These are phyloP conservation scores for Maudiozyma turicensis DNA, from an alignment of 805 yeast genomes.

Conservation along the genomic window DNA sequence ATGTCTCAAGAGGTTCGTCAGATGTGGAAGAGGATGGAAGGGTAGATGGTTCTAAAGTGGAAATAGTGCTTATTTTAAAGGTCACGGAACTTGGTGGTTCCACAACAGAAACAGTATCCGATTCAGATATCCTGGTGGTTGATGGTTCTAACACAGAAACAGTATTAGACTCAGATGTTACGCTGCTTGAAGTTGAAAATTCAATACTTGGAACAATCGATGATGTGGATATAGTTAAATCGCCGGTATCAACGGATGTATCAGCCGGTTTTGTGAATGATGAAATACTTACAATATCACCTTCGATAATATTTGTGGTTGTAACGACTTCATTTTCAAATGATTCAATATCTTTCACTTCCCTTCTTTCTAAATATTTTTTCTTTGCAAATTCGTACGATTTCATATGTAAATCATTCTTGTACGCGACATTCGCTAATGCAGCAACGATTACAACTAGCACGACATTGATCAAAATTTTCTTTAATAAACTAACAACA, in stretches of 20 bases:
- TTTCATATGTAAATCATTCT: conserved; percentile 19
- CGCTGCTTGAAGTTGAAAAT: too few species aligned
- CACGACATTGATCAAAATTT: conserved; percentile 18
- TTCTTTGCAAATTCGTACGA: conserved; percentile 10
- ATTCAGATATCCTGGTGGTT: too few species aligned
- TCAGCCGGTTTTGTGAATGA: background rate
- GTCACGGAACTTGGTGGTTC: background rate
- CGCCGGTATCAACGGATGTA: background rate
- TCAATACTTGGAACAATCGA: too few species aligned
- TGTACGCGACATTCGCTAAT: conserved; percentile 16
- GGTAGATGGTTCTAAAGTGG: background rate
- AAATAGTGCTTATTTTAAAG: background rate
- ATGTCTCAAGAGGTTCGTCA: background rate
- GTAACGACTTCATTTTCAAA: conserved; percentile 6
- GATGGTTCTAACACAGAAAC: too few species aligned
- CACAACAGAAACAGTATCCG: too few species aligned
- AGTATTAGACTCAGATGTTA: too few species aligned
- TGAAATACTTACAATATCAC: background rate
- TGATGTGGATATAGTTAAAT: background rate
- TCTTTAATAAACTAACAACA: background rate
- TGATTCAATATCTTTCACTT: conserved; percentile 8
- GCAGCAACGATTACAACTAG: conserved; percentile 19
- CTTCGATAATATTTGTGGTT: background rate
- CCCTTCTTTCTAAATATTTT: conserved; percentile 12
- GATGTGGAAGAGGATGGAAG: background rate